Base-by-base conservation (phyloP, 139 green algal genomes). In the Picocystis salinarum region DNA sequence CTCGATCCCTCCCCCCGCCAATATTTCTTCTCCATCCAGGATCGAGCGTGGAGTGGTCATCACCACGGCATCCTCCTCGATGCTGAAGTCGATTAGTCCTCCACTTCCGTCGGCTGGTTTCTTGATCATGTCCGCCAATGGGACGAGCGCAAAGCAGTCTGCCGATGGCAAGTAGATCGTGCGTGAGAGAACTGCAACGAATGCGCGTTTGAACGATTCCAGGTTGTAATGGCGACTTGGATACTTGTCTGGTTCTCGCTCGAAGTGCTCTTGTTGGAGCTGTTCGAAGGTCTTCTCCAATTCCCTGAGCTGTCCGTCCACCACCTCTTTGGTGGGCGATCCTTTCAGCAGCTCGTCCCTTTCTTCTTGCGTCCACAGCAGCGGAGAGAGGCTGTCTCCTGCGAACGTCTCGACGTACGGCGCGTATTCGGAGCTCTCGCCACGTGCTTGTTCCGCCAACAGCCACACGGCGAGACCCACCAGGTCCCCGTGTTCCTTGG, bases 91-190 rank as follows among this genome's bases (percentile, higher is more conserved):
- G n/a, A n/a, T n/a, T n/a, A n/a, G n/a, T n/a, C n/a, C n/a, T n/a
- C n/a, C n/a, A n/a, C n/a, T n/a, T n/a, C n/a, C n/a, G n/a, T n/a
- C n/a, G n/a, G n/a, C n/a, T n/a, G n/a, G n/a, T n/a, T n/a, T 18
- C n/a, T 28, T 45, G 12, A 49, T 23, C 15, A 40, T 23, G 39
- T 40, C 5, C 6, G 68, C 47, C 9, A 84, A 15, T 2, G 83
- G 83, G 56, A 93, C 59, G 28, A 96, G 50, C 6, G 85, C 85
- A 67, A 95, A 93, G 60, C 74, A 81, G 27, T 70, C 40, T 4
- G 79, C 86, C 15, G 67, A 61, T 6, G 76, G 75, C 12, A 96
- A 69, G 62, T 87, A 96, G 5, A 58, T 33, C 0, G 78, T 65
- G 22, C 64, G 45, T 0, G 66, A 71, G 2, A 93, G 27, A 24